These are phyloP conservation scores for Globisporangium heterothallicum DNA, from an alignment of 352 stramenopile species.

Conservation along the genomic window DNA sequence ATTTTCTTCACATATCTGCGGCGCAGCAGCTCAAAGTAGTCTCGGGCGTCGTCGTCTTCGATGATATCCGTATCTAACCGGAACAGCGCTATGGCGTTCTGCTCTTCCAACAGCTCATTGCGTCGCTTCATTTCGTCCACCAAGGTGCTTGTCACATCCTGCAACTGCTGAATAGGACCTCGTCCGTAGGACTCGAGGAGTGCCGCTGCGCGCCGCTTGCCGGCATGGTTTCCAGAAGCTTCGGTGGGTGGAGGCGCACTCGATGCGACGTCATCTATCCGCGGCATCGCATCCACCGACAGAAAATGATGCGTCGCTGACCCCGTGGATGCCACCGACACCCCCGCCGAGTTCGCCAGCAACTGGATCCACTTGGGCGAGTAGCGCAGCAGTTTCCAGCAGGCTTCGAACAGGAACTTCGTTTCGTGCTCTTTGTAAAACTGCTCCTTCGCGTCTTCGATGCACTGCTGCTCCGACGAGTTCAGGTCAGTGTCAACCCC, in stretches of 20 bases:
- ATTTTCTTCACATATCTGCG: constrained; percentile 50
- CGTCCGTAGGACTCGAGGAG: constrained; percentile 10
- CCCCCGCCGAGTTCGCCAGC: constrained; percentile 35
- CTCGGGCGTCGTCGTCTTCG: constrained; percentile 39
- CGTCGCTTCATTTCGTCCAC: constrained; percentile 50
- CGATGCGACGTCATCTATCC: constrained; percentile 5
- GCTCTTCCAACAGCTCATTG: constrained; percentile 67
- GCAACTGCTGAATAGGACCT: constrained; percentile 18
- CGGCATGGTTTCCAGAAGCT: not conserved
- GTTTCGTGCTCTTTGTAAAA: constrained; percentile 39
- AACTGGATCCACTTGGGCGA: constrained; percentile 62
- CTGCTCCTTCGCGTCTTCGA: constrained; percentile 48
- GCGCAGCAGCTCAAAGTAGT: constrained; percentile 46
- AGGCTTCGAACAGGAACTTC: constrained; percentile 70
- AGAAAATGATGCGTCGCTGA: constrained; percentile 6
- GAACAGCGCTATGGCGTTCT: constrained; percentile 67
- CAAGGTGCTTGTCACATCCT: constrained; percentile 26
- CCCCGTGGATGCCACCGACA: constrained; percentile 11
- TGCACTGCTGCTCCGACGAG: constrained; percentile 37
- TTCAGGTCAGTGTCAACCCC: constrained; percentile 9
- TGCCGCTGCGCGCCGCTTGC: constrained; percentile 7
- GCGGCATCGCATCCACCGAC: constrained; percentile 3
- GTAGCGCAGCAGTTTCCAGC: constrained; percentile 63
- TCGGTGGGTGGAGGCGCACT: not conserved
- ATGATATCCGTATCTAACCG: constrained; percentile 43